Conservation (phyloP, 2,329 filamentous ascomycete species). For the Tolypocladium inflatum region DNA sequence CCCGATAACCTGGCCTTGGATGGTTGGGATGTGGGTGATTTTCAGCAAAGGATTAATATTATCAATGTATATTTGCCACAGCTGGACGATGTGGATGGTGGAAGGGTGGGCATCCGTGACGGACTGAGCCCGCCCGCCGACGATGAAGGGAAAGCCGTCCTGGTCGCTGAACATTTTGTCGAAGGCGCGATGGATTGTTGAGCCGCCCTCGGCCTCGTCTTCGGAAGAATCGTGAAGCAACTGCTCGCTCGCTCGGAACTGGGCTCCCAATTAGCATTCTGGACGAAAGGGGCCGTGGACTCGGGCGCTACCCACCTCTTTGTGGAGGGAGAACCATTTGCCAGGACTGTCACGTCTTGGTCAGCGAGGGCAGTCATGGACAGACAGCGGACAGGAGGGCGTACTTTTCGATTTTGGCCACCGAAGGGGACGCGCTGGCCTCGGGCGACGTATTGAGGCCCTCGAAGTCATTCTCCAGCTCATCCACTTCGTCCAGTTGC, state of each 20-base stretch:
- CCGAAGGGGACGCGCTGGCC: conserved; percentile 25
- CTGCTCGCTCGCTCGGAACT: conserved; percentile 43
- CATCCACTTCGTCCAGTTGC: conserved; percentile 40
- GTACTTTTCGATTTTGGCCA: conserved; percentile 10
- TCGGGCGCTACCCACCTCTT: conserved; percentile 30
- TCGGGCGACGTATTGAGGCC: conserved; percentile 43
- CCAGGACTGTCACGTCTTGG: conserved; percentile 2
- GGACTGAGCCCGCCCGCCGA: conserved; percentile 32
- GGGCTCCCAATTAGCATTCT: neutral
- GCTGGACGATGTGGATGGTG: conserved; percentile 49
- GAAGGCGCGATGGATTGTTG: conserved; percentile 47
- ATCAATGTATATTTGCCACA: conserved; percentile 62
- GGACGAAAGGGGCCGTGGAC: neutral
- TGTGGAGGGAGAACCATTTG: conserved; percentile 40
- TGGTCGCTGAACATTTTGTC: conserved; percentile 48
- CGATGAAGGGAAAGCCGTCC: conserved; percentile 48
- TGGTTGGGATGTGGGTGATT: conserved; percentile 55
- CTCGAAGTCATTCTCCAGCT: conserved; percentile 46
- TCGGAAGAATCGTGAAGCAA: conserved; percentile 45
- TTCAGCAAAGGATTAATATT: conserved; percentile 63
- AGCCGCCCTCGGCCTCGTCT: conserved; percentile 36
- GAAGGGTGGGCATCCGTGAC: conserved; percentile 42
- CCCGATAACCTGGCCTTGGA: conserved; percentile 56
- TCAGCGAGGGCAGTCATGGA: neutral
- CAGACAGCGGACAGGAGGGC: neutral